phyloP scores from a whole-genome alignment of 495 filamentous ascomycete species.

The Stereocaulon alpinum region DNA sequence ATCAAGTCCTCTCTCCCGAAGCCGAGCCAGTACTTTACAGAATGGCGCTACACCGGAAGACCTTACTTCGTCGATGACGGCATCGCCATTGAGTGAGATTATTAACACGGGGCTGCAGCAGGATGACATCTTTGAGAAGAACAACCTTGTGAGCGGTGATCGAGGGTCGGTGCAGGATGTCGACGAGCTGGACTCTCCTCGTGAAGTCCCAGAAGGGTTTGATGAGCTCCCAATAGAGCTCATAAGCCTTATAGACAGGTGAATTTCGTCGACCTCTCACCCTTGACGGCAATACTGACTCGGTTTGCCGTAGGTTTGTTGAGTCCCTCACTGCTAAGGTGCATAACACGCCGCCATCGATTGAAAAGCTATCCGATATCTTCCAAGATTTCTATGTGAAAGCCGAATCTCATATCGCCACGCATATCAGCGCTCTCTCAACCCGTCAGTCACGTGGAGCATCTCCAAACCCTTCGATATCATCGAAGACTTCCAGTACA shows the following conservation, averaged over 20 bases:
- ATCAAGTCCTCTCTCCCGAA: slow-evolving; percentile 39
- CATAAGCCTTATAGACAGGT: slow-evolving; percentile 80
- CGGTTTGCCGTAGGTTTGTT: slow-evolving; percentile 56
- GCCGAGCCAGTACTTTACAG: slow-evolving; percentile 55
- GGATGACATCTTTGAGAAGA: slow-evolving; percentile 32
- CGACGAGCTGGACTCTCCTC: slow-evolving; percentile 25
- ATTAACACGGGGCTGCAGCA: slow-evolving; percentile 11
- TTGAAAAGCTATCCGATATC: slow-evolving; percentile 70
- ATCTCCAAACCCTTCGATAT: slow-evolving; percentile 41
- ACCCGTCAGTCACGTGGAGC: slow-evolving; percentile 58
- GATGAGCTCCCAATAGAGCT: slow-evolving; percentile 89
- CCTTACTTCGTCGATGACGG: slow-evolving; percentile 25
- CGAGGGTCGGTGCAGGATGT: slow-evolving; percentile 11
- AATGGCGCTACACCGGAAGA: slow-evolving; percentile 39
- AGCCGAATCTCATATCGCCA: slow-evolving; percentile 73
- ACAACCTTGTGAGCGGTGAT: slow-evolving; percentile 12
- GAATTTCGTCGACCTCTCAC: slow-evolving; percentile 17
- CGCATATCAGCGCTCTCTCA: slow-evolving; percentile 74
- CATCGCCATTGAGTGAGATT: slow-evolving; percentile 11
- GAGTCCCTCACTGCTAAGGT: slow-evolving; percentile 83
- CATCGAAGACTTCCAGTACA: slow-evolving; percentile 30
- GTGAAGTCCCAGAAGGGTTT: slow-evolving; percentile 36
- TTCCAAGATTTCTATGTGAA: slow-evolving; percentile 92
- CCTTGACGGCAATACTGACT: slow-evolving; percentile 13
- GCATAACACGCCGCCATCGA: slow-evolving; percentile 70